phyloP scores from a whole-genome alignment of 441 rosid genomes.

The Adansonia grandidieri region DNA sequence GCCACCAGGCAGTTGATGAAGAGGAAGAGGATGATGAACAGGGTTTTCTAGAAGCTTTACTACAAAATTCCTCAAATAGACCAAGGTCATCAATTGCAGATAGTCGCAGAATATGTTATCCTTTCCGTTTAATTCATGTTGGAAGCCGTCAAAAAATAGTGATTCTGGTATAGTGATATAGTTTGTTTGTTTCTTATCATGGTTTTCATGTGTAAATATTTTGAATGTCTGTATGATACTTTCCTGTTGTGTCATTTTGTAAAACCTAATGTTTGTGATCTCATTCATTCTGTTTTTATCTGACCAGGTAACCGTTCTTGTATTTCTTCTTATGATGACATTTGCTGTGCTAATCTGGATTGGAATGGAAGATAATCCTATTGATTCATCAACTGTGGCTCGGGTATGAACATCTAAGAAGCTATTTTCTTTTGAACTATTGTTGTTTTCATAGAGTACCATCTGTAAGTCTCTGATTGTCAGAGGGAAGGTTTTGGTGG shows the following conservation, averaged over 20 bases:
- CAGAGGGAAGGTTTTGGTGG: neutral
- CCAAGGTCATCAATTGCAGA: conserved; percentile 42
- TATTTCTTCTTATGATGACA: conserved; percentile 49
- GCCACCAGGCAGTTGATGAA: conserved; percentile 59
- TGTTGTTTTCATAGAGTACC: neutral
- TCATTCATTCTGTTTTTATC: conserved; percentile 14
- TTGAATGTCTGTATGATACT: conserved; percentile 3
- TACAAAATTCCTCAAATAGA: conserved; percentile 44
- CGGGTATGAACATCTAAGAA: conserved; percentile 44
- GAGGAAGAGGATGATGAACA: conserved; percentile 80
- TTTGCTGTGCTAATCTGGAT: conserved; percentile 63
- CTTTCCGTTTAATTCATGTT: conserved; percentile 52
- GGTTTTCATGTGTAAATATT: conserved; percentile 15
- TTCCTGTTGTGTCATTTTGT: neutral
- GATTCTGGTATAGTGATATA: conserved; percentile 51
- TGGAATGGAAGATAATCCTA: conserved; percentile 46
- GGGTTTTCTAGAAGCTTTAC: conserved; percentile 57
- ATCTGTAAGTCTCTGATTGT: conserved; percentile 13
- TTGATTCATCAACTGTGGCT: conserved; percentile 53
- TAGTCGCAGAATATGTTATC: conserved; percentile 49
- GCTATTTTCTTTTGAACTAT: conserved; percentile 22
- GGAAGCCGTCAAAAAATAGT: conserved; percentile 75
- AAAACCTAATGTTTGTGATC: conserved; percentile 7
- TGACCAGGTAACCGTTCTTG: conserved; percentile 50
- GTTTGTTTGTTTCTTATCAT: conserved; percentile 16